Base-by-base conservation (phyloP, 2,329 filamentous ascomycete genomes). In the Coleophoma eucalyptorum region DNA sequence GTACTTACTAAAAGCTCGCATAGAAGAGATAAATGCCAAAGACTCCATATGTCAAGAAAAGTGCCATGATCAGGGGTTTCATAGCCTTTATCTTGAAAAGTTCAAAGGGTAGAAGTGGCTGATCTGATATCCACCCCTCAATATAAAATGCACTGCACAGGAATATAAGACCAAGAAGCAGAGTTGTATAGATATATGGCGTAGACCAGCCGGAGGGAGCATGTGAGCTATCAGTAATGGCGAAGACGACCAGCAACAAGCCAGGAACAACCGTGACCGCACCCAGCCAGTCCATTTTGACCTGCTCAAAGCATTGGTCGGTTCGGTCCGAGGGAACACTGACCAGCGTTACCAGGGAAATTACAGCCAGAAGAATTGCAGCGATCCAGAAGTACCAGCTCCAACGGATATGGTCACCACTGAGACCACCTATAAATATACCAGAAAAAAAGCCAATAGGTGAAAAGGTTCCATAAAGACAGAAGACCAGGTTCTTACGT, bases 261-360 rank as follows among this genome's bases (percentile, higher is more conserved):
- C 84, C 87, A 0, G 78, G 74, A 0, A 87, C 74, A 12, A 86
- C 83, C 10, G 84, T 77, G 3, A 65, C 61, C 2, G 78, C 68
- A 0, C 87, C 87, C 52, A 73, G 69, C 77, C 81, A 89, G 63
- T 90, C 87, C 84, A 89, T 89, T 72, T 64, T 54, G 79, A 73
- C 15, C 78, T 54, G 2, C 76, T 70, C 20, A 89, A 65, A 0
- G 82, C 74, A 33, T 72, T 80, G 78, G 4, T 26, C 26, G 26
- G 10, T 5, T 90, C 86, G 46, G 81, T 82, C 55, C 80, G 83
- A 5, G 84, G 76, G 76, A 13, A 81, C 69, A 2, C 70, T 74
- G 3, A 76, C 76, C 51, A 70, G 46, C 69, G 71, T 38, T 62
- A 68, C 1, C 70, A 72, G 1, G 69, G 67, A 1, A 2, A 73